These are phyloP conservation scores for Beverwykella pulmonaria DNA, from an alignment of 495 filamentous ascomycete genomes.

Conservation along the genomic window DNA sequence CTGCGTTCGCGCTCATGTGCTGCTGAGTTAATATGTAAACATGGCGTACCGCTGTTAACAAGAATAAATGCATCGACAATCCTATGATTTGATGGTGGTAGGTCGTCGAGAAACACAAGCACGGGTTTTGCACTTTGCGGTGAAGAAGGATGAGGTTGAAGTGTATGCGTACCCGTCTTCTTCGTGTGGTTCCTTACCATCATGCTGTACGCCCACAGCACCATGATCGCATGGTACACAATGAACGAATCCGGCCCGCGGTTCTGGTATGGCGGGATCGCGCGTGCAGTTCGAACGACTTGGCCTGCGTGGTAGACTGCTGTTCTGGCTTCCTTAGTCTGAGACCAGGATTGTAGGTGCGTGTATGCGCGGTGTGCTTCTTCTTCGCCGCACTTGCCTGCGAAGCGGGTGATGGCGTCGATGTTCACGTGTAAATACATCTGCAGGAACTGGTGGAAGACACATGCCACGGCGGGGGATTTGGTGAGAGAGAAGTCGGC, in stretches of 20 bases:
- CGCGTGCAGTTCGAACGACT: neutral
- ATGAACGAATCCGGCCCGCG: slow-evolving; percentile 13
- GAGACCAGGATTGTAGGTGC: neutral
- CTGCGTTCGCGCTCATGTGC: neutral
- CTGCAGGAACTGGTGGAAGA: slow-evolving; percentile 2
- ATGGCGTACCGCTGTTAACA: neutral
- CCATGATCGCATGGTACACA: slow-evolving; percentile 11
- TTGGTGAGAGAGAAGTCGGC: neutral
- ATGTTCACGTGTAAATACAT: slow-evolving; percentile 7
- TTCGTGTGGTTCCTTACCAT: neutral
- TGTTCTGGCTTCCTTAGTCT: slow-evolving; percentile 5
- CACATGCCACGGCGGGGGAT: neutral
- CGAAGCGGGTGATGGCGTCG: slow-evolving; percentile 7
- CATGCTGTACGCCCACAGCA: slow-evolving; percentile 15
- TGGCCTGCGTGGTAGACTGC: slow-evolving; percentile 6
- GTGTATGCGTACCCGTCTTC: neutral
- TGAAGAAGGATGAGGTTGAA: neutral
- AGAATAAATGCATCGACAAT: slow-evolving; percentile 9
- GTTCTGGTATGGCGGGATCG: slow-evolving; percentile 3
- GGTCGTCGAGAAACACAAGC: slow-evolving; percentile 1
- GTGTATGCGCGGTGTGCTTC: slow-evolving; percentile 2
- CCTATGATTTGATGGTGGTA: neutral
- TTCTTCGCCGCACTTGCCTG: slow-evolving; percentile 9
- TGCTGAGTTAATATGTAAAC: neutral
- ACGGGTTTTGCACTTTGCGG: neutral